These are phyloP conservation scores for Cladobotryum protrusum DNA, from an alignment of 2,329 filamentous ascomycete genomes.

Conservation along the genomic window DNA sequence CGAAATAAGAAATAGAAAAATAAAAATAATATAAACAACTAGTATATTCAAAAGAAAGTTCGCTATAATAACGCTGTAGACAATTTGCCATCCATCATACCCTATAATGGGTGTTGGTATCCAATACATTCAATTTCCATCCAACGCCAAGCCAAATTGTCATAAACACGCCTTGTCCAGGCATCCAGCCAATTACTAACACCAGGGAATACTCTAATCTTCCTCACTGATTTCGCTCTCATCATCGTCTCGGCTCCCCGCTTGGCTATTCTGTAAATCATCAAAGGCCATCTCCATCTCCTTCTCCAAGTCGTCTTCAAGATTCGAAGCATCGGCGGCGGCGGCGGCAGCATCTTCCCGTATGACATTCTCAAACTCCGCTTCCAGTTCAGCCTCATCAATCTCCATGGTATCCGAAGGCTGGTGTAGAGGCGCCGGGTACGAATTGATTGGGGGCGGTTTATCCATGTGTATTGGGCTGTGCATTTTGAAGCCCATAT, in stretches of 20 bases:
- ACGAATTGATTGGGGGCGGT: conserved; percentile 12
- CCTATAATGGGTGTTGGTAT: no score
- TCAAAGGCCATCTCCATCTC: conserved; percentile 44
- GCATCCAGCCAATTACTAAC: no score
- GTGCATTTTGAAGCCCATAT: conserved; percentile 45
- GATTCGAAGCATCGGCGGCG: conserved; percentile 24
- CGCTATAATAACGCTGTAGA: no score
- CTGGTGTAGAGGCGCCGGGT: neutral
- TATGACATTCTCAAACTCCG: conserved; percentile 26
- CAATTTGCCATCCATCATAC: no score
- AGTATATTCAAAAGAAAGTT: no score
- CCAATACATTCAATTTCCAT: no score
- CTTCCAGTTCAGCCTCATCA: conserved; percentile 28
- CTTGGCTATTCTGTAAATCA: conserved; percentile 48
- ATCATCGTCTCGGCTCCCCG: conserved; percentile 43
- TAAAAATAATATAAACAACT: conserved; percentile 10
- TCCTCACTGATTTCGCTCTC: conserved; percentile 64
- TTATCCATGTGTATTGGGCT: conserved; percentile 40
- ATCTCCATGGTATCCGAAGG: neutral
- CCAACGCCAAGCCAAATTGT: no score
- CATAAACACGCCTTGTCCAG: no score
- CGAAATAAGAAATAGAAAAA: no score
- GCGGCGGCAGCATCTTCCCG: conserved; percentile 14
- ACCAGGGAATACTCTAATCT: conserved; percentile 35
- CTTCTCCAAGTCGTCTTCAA: conserved; percentile 41